phyloP scores from a whole-genome alignment of 2,329 filamentous ascomycete species.

The Trichophyton equinum region DNA sequence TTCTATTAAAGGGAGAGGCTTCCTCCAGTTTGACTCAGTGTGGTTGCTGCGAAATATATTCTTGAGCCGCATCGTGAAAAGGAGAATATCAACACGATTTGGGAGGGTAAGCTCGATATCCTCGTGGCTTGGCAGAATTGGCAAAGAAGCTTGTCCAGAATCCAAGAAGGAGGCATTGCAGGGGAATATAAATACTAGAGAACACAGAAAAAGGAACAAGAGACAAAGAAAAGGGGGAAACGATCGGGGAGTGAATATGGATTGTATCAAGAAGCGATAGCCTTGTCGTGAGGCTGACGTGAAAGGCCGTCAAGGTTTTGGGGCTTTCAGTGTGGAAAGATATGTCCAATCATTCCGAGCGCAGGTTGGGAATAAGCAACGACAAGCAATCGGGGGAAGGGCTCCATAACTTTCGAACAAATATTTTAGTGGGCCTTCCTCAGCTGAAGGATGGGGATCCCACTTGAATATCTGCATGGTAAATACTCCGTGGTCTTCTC shows the following conservation, averaged over 20 bases:
- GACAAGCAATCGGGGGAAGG: neutral
- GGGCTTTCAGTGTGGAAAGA: neutral
- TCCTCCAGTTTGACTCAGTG: neutral
- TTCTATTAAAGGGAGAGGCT: neutral
- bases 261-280: neutral
- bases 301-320: neutral
- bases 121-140: neutral
- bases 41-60: slow-evolving; percentile 1
- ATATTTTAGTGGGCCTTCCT: neutral
- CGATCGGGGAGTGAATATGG: neutral
- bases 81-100: neutral
- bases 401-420: neutral
- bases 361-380: neutral
- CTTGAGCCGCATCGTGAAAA: slow-evolving; percentile 3
- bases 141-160: neutral
- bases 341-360: neutral
- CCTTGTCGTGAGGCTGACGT: neutral
- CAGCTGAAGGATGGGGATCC: neutral
- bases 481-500: neutral
- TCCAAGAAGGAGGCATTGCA: neutral
- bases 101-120: neutral
- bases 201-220: neutral
- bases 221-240: neutral
- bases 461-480: neutral
- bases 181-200: neutral